Conservation (phyloP, 106 monocot species). For the Iris macrosiphon region DNA sequence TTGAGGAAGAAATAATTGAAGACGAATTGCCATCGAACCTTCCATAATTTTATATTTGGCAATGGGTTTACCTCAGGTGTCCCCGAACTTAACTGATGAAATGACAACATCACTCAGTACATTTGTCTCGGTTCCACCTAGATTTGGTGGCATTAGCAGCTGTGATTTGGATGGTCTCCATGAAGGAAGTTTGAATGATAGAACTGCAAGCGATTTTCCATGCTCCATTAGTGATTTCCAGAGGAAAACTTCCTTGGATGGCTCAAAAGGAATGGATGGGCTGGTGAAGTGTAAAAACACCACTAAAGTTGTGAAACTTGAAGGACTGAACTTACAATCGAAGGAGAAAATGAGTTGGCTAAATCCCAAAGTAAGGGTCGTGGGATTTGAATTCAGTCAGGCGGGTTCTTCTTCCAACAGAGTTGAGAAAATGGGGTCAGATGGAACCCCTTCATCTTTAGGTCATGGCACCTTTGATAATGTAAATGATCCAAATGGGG, state of each 20-base stretch:
- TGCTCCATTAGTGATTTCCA: constrained; percentile 31
- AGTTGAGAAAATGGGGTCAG: not conserved
- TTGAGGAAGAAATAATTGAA: no score
- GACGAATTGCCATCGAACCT: no score
- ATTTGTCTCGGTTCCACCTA: constrained; percentile 31
- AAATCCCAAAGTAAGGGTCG: constrained; percentile 37
- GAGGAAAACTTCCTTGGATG: constrained; percentile 24
- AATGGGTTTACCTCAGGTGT: constrained; percentile 76
- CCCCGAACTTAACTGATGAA: constrained; percentile 30
- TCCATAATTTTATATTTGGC: no score
- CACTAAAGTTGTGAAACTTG: constrained; percentile 23
- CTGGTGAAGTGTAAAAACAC: constrained; percentile 14
- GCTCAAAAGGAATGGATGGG: constrained; percentile 22
- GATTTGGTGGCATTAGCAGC: constrained; percentile 22
- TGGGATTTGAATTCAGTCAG: constrained; percentile 88
- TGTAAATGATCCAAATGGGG: constrained; percentile 22
- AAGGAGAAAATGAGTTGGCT: constrained; percentile 23
- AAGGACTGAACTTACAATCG: constrained; percentile 38
- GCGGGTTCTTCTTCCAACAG: constrained; percentile 14
- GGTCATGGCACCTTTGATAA: no score
- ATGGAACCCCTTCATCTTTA: constrained; percentile 17
- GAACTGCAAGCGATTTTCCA: constrained; percentile 14
- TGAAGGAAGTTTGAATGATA: constrained; percentile 16
- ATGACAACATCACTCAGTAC: constrained; percentile 24
- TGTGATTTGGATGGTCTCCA: constrained; percentile 48